phyloP scores from a whole-genome alignment of 805 yeast genomes.

The Torulaspora gathmanii region DNA sequence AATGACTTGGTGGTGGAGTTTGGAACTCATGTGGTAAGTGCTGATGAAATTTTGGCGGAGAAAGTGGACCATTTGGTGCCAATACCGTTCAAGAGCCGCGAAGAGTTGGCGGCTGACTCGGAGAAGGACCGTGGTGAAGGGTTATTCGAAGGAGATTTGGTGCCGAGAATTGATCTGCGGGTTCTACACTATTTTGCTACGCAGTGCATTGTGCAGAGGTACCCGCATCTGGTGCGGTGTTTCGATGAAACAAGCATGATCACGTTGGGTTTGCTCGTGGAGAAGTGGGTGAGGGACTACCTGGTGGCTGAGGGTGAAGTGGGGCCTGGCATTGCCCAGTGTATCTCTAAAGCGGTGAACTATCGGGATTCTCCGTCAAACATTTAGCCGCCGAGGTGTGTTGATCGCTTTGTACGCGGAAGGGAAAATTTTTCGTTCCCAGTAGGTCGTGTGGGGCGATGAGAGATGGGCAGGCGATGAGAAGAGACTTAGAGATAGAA shows the following conservation, averaged over 20 bases:
- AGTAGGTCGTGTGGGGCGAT: not conserved
- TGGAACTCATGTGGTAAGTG: conserved; percentile 26
- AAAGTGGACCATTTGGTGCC: conserved; percentile 29
- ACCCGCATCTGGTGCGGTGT: conserved; percentile 26
- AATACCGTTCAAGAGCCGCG: conserved; percentile 32
- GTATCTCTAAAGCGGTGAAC: conserved; percentile 23
- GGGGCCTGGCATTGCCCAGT: conserved; percentile 16
- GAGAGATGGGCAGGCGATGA: not conserved
- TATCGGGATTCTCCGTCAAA: conserved; percentile 29
- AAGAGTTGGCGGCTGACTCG: conserved; percentile 27
- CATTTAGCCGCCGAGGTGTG: conserved; percentile 16
- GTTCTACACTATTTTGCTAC: conserved; percentile 38
- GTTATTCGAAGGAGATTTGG: conserved; percentile 26
- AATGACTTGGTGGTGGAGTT: conserved; percentile 26
- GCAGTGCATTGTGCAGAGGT: conserved; percentile 28
- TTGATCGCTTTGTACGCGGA: not conserved
- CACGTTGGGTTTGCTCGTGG: conserved; percentile 37
- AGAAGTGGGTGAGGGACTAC: conserved; percentile 37
- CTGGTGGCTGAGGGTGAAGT: conserved; percentile 11
- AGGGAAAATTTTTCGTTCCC: not conserved
- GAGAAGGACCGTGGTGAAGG: conserved; percentile 23
- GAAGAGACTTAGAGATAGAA: too few species aligned
- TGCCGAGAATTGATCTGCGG: conserved; percentile 33
- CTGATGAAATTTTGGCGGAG: conserved; percentile 33
- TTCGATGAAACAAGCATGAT: conserved; percentile 40